Percentiles rank a stretch among this genome's conserved stretches.
Conservation (phyloP, 208 protist genomes). For the Leptomonas seymouri region DNA sequence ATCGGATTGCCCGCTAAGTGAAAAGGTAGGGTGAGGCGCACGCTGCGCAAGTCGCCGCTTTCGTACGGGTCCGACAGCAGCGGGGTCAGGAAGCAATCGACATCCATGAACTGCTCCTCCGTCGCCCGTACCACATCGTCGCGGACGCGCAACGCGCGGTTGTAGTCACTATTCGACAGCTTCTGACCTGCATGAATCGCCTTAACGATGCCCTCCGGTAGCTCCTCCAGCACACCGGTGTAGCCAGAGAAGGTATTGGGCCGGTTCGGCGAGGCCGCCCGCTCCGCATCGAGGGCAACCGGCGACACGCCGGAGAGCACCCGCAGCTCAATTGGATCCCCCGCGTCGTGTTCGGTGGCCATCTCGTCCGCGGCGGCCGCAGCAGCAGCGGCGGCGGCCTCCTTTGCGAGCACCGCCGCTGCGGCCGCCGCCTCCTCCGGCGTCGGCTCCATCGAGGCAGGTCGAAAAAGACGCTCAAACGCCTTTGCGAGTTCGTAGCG, state of each 20-base stretch:
- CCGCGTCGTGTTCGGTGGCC: not conserved
- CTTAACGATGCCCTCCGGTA: conserved; percentile 59
- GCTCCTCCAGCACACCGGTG: conserved; percentile 59
- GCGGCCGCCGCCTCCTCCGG: conserved; percentile 16
- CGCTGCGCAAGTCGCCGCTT: conserved; percentile 65
- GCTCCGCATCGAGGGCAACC: conserved; percentile 5
- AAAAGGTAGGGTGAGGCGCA: conserved; percentile 70
- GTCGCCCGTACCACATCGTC: conserved; percentile 79
- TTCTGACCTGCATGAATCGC: conserved; percentile 61
- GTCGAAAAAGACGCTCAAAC: conserved; percentile 53
- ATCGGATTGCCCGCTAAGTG: conserved; percentile 87
- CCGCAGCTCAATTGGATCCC: not conserved
- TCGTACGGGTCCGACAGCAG: conserved; percentile 78
- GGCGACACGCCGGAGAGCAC: conserved; percentile 11
- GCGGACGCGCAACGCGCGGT: conserved; percentile 72
- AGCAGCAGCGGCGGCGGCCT: not conserved
- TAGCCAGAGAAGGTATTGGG: conserved; percentile 34
- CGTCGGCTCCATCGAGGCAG: conserved; percentile 16
- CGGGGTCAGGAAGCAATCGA: conserved; percentile 81
- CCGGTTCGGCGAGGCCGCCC: conserved; percentile 22
- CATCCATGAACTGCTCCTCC: conserved; percentile 86
- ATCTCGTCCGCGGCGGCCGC: not conserved
- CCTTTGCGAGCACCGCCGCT: not conserved
- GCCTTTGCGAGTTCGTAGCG: conserved; percentile 75
- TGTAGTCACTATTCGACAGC: conserved; percentile 62